Percentiles rank a stretch among this genome's conserved stretches.
Evolutionary conservation across 441 rosid species (phyloP).

Genomic region (Erysimum cheiri): DNA sequence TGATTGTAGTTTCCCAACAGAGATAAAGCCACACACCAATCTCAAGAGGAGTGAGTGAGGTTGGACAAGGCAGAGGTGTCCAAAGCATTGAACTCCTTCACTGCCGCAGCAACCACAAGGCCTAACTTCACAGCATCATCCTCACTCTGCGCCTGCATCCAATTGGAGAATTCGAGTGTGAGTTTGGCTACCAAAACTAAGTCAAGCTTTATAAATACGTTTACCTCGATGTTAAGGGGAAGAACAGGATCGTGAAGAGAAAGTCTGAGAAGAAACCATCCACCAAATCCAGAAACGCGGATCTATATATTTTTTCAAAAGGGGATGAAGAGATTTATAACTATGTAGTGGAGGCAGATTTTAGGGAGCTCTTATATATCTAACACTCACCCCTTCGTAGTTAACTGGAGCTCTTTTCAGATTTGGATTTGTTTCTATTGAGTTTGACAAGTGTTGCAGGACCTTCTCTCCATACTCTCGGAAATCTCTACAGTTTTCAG

Average conservation of each 20-base stretch:
- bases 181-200: slow-evolving; percentile 1
- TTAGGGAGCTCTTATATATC: not conserved
- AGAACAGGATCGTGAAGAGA: slow-evolving; percentile 99
- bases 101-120: slow-evolving; percentile 66
- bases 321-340: slow-evolving; percentile 5
- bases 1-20: not conserved
- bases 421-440: slow-evolving; percentile 58
- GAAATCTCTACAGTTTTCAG: slow-evolving; percentile 69
- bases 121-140: slow-evolving; percentile 83
- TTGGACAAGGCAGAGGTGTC: slow-evolving; percentile 81
- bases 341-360: slow-evolving; percentile 1
- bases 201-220: not conserved
- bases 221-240: slow-evolving; percentile 98
- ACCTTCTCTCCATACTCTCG: slow-evolving; percentile 93
- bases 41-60: slow-evolving; percentile 55
- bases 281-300: slow-evolving; percentile 90
- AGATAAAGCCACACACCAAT: not conserved
- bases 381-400: slow-evolving; percentile 82
- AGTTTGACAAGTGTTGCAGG: slow-evolving; percentile 72
- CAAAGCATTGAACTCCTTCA: slow-evolving; percentile 75
- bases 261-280: slow-evolving; percentile 99
- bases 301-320: slow-evolving; percentile 49
- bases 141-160: slow-evolving; percentile 69
- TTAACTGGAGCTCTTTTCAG: slow-evolving; percentile 88
- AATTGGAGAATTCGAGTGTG: slow-evolving; percentile 10